A percentile compares a stretch with the other conserved stretches of the same genome.
Conservation (phyloP, 805 yeast genomes). For the Saturnispora zaruensis region DNA sequence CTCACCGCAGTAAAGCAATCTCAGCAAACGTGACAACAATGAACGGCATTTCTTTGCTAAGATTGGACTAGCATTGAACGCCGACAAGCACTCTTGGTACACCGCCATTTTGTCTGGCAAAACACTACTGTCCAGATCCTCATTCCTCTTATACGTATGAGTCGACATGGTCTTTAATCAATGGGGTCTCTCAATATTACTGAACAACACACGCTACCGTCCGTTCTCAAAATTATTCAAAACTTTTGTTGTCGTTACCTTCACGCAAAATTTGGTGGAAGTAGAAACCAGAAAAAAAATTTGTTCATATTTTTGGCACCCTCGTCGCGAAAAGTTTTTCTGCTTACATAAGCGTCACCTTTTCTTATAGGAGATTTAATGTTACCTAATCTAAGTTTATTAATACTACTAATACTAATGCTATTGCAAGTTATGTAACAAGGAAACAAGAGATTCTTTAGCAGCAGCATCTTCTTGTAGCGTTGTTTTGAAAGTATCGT, state of each 20-base stretch:
- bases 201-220: background rate
- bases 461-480: conserved; percentile 84
- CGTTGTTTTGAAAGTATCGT: conserved; percentile 72
- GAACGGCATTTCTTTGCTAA: conserved; percentile 80
- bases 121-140: conserved; percentile 58
- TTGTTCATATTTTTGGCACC: background rate
- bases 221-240: background rate
- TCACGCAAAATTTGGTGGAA: background rate
- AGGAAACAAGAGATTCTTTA: conserved; percentile 76
- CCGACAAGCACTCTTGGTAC: conserved; percentile 88
- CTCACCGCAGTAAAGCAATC: conserved; percentile 80
- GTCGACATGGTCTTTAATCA: conserved; percentile 56
- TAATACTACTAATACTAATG: background rate
- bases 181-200: background rate
- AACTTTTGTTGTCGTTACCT: background rate
- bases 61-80: conserved; percentile 86
- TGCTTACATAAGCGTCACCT: background rate
- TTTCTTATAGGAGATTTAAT: no score
- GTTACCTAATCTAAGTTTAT: background rate
- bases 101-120: conserved; percentile 94
- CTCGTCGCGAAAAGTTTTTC: background rate
- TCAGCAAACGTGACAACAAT: conserved; percentile 71
- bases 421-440: conserved; percentile 45
- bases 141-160: conserved; percentile 73
- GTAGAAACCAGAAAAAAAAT: no score